Evolutionary conservation across 75 land plant species (phyloP), one percentile per base, ranked within the genome.

Genomic region (Larix kaempferi): DNA sequence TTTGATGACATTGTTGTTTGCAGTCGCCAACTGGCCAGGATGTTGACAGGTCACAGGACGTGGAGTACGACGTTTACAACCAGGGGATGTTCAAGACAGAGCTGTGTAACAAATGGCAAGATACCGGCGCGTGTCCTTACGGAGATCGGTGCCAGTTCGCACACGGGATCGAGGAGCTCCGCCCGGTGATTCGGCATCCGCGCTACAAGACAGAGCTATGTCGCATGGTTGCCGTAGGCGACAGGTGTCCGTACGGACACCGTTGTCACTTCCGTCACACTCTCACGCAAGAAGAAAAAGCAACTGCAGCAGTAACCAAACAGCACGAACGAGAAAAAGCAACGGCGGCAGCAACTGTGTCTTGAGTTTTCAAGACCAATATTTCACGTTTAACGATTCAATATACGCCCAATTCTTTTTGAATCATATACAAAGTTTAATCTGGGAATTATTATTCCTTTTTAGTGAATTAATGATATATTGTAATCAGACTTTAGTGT

Each of bases 21-120:
- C 52, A 69, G 73, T 19, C 86, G 55, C 52, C 57, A 8, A 56
- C 76, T 74, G 84, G 72, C 13, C 73, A 74, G 74, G 59, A 69
- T 71, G 85, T 76, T 57, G 87, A 83, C 12, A 62, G 73, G 25
- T 71, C 82, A 79, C 60, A 83, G 60, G 92, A 85, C 74, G 56
- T 84, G 16, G 93, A 91, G 74, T 74, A 74, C 76, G 76, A 74
- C 17, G 91, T 80, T 14, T 84, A 84, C 87, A 82, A 84, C 76
- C 94, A 92, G 76, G 94, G 94, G n/a, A 90, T 86, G 89, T 81
- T 82, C 81, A 93, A 93, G 84, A 93, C 95, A 4, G 95, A 93
- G 84, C 88, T 93, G 56, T 93, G 95, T 87, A 89, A 89, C 83
- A 91, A 91, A 74, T 93, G 95, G 95, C 85, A 87, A 65, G 86